phyloP scores from a whole-genome alignment of 2,329 filamentous ascomycete species.

The Botrytis fragariae region DNA sequence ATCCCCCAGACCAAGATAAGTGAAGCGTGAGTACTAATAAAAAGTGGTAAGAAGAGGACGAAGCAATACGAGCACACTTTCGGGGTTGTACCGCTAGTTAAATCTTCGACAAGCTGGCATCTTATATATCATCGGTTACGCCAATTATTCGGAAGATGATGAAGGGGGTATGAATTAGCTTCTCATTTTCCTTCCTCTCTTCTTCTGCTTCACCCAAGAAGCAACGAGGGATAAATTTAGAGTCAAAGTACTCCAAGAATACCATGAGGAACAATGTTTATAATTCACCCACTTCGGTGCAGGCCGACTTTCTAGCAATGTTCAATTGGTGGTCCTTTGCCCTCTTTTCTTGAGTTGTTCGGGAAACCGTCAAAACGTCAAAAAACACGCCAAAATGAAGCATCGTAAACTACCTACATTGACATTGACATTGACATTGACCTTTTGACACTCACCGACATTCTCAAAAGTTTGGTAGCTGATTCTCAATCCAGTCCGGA shows the following conservation, averaged over 20 bases:
- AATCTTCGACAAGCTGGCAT: not conserved
- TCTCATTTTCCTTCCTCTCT: not conserved
- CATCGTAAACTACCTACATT: not conserved
- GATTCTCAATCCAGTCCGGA: not conserved
- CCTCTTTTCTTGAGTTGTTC: not conserved
- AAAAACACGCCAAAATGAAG: not conserved
- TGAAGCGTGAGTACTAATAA: not conserved
- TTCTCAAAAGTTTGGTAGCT: not conserved
- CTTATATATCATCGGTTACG: not conserved
- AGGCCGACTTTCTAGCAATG: too few species aligned
- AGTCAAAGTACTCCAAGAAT: not conserved
- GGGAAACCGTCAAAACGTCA: not conserved
- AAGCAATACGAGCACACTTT: not conserved
- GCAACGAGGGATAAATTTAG: too few species aligned
- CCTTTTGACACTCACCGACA: conserved; percentile 12
- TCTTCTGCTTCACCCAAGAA: not conserved
- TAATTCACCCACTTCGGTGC: too few species aligned
- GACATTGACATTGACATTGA: not conserved
- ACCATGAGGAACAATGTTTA: not conserved
- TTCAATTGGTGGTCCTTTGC: not conserved
- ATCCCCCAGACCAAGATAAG: not conserved
- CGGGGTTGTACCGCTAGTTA: not conserved
- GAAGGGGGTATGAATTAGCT: not conserved
- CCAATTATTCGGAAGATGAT: not conserved
- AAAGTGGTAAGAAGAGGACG: not conserved